These are phyloP conservation scores for Penicillium italicum DNA, from an alignment of 2,329 filamentous ascomycete genomes.

Conservation along the genomic window DNA sequence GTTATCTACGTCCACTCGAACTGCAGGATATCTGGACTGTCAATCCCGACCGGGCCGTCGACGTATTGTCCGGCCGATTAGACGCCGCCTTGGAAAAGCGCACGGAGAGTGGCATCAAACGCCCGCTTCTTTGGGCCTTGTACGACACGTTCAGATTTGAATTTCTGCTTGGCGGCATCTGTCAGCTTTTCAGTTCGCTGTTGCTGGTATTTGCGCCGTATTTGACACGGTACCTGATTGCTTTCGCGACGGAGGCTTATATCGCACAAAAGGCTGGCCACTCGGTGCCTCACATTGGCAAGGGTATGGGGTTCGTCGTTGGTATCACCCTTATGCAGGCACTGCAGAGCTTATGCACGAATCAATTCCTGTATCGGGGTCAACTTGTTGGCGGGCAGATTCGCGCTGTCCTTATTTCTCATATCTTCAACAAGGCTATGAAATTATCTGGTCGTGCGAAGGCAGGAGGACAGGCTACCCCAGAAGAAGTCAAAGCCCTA, in stretches of 20 bases:
- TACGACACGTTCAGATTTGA: slow-evolving; percentile 83
- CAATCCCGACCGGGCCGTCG: slow-evolving; percentile 73
- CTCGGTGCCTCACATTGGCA: slow-evolving; percentile 64
- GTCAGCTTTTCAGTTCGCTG: slow-evolving; percentile 68
- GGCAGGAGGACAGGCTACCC: slow-evolving; percentile 65
- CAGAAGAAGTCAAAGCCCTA: slow-evolving; percentile 47
- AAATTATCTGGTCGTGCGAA: slow-evolving; percentile 81
- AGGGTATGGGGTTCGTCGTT: slow-evolving; percentile 76
- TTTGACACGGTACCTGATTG: slow-evolving; percentile 78
- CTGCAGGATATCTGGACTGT: slow-evolving; percentile 83
- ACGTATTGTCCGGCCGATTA: slow-evolving; percentile 64
- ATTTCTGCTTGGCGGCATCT: slow-evolving; percentile 78
- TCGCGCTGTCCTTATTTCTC: slow-evolving; percentile 74
- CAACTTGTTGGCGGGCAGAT: slow-evolving; percentile 87
- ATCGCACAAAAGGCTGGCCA: slow-evolving; percentile 52
- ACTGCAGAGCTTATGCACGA: slow-evolving; percentile 72
- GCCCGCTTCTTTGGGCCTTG: slow-evolving; percentile 73
- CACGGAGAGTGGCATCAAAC: slow-evolving; percentile 63
- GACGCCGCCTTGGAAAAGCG: slow-evolving; percentile 66
- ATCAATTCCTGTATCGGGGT: slow-evolving; percentile 88
- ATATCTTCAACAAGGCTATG: slow-evolving; percentile 92
- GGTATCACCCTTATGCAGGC: slow-evolving; percentile 85
- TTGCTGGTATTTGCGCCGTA: slow-evolving; percentile 80
- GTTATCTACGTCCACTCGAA: slow-evolving; percentile 80
- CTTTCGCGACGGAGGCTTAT: slow-evolving; percentile 78